Conservation (phyloP, 345 rosid genomes). For the Hirschfeldia incana region DNA sequence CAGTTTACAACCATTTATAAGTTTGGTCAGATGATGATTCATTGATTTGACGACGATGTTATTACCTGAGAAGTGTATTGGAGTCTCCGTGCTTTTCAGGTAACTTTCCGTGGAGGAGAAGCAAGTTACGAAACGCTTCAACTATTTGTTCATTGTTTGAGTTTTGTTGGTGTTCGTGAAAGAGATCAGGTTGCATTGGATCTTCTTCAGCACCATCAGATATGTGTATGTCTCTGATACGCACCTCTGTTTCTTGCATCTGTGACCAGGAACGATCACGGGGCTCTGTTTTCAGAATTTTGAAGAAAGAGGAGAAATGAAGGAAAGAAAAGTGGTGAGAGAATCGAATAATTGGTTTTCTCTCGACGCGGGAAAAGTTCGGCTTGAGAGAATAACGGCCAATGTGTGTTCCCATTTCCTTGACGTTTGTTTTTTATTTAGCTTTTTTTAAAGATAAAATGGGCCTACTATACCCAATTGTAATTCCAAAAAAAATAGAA, state of each 20-base stretch:
- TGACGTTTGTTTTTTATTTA: neutral
- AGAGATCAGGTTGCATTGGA: neutral
- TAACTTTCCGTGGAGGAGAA: slow-evolving; percentile 31
- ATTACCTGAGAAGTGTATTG: slow-evolving; percentile 18
- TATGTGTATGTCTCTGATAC: slow-evolving; percentile 15
- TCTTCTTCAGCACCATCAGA: neutral
- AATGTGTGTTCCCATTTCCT: neutral
- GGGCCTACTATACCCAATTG: neutral
- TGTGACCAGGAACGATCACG: neutral
- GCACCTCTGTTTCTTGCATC: slow-evolving; percentile 28
- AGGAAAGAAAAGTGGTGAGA: neutral
- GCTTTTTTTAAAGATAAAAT: neutral
- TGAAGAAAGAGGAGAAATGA: neutral
- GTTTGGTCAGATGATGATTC: neutral
- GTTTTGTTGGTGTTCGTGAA: neutral
- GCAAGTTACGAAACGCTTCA: slow-evolving; percentile 35
- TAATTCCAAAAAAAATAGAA: no score
- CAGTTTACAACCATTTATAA: no score
- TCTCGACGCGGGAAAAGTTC: slow-evolving; percentile 34
- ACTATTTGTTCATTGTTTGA: slow-evolving; percentile 11
- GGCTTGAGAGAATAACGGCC: slow-evolving; percentile 6
- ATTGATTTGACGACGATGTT: neutral
- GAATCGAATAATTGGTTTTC: slow-evolving; percentile 29
- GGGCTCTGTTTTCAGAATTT: neutral
- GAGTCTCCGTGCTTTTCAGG: slow-evolving; percentile 13